Evolutionary conservation across 495 filamentous ascomycete genomes (phyloP), one percentile per base, ranked within the genome.

Genomic region (Delitschia confertaspora): DNA sequence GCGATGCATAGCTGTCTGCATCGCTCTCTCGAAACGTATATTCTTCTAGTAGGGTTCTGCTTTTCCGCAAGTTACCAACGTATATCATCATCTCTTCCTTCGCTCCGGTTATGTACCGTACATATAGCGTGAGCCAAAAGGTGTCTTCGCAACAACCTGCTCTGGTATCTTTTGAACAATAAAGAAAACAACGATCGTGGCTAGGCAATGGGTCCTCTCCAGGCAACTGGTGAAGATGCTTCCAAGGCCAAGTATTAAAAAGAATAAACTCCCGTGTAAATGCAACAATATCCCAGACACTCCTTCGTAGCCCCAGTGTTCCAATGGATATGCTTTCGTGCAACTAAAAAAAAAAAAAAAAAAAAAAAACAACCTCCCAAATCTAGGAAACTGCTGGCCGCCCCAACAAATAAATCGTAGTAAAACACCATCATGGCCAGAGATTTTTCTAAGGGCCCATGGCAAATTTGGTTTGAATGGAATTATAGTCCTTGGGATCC

Each of bases 81-180:
- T n/a, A n/a, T n/a, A n/a, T n/a, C 26, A 13, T 29, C 26, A 7
- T 29, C n/a, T 29, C 7, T 29, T 13, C 26, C 26, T 7, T 7
- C 26, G 26, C n/a, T 29, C n/a, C 26, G 7, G 26, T 11, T 39
- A 4, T n/a, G 17, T 39, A 22, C 17, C 33, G 33, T 39, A 39
- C 36, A 53, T 35, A 48, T 23, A 38, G 22, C 18, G 33, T 42
- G 39, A 48, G 43, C 43, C 30, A 47, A 33, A 47, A 43, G 46
- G 42, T 45, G 27, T 48, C 21, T n/a, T n/a, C n/a, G n/a, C n/a
- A n/a, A 3, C 16, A 53, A 48, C 40, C 39, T 22, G 53, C 47
- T 48, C 53, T 51, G 53, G 53, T 56, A 56, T 56, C 53, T 38
- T 47, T 32, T 34, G n/a, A 14, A 32, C 24, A 18, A 24, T 42